A percentile compares a stretch with the other conserved stretches of the same genome.
Conservation (phyloP, 345 rosid genomes). For the Iberis pinnata region DNA sequence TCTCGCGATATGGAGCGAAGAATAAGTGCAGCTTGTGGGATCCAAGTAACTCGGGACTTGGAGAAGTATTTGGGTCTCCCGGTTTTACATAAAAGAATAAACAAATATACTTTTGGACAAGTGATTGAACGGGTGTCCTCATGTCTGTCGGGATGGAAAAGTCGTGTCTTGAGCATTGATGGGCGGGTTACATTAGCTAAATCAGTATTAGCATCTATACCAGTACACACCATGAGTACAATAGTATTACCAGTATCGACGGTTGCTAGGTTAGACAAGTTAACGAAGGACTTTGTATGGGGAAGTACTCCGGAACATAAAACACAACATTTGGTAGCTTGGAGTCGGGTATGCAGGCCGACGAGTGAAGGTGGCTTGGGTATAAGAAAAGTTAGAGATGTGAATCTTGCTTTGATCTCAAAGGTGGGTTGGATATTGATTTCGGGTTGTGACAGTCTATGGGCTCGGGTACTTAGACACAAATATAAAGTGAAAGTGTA, state of each 20-base stretch:
- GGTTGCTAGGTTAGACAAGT: too few relatives aligned
- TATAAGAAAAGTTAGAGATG: background rate
- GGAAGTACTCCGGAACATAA: background rate
- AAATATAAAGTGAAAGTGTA: too few relatives aligned
- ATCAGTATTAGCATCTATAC: background rate
- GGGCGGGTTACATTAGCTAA: background rate
- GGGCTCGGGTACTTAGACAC: too few relatives aligned
- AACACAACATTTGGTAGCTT: background rate
- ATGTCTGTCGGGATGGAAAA: background rate
- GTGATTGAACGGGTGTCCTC: too few relatives aligned
- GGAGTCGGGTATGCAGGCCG: background rate
- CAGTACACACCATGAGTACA: background rate
- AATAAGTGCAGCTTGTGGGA: background rate
- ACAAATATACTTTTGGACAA: background rate
- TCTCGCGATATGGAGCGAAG: background rate
- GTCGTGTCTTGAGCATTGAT: background rate
- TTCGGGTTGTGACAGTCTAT: too few relatives aligned
- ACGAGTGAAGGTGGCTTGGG: background rate
- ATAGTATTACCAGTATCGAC: background rate
- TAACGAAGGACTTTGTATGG: background rate
- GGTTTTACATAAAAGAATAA: too few relatives aligned
- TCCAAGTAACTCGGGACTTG: too few relatives aligned
- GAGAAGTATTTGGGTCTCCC: too few relatives aligned
- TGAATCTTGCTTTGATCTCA: background rate
- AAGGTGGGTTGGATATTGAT: too few relatives aligned